Percentiles rank a stretch among this genome's conserved stretches.
phyloP scores from a whole-genome alignment of 768 basidiomycete genomes.

The Infundibulicybe gibba region DNA sequence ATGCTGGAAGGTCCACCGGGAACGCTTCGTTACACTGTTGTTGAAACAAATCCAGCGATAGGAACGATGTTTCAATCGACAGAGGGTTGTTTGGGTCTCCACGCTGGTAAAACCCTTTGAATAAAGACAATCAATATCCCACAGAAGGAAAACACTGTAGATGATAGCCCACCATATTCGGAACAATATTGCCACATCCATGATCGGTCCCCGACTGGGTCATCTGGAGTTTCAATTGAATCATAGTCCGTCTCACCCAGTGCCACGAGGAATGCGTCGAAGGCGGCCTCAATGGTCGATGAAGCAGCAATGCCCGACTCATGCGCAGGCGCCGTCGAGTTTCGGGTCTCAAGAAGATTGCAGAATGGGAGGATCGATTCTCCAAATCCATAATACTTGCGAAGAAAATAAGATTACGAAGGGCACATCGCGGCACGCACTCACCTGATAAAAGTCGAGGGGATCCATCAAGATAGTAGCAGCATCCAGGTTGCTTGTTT shows the following conservation, averaged over 20 bases:
- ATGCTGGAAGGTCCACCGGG: slow-evolving; percentile 28
- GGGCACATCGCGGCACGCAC: not conserved
- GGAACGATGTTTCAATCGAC: slow-evolving; percentile 45
- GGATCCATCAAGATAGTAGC: slow-evolving; percentile 48
- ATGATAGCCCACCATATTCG: slow-evolving; percentile 35
- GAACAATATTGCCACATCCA: slow-evolving; percentile 57
- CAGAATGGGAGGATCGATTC: slow-evolving; percentile 44
- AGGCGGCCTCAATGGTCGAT: slow-evolving; percentile 27
- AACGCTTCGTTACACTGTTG: slow-evolving; percentile 39
- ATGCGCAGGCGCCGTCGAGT: slow-evolving; percentile 30
- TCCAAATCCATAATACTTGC: slow-evolving; percentile 43
- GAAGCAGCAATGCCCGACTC: slow-evolving; percentile 34
- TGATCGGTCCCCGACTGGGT: slow-evolving; percentile 38
- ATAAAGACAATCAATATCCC: too few species aligned
- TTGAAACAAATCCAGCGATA: slow-evolving; percentile 42
- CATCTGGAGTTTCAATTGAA: slow-evolving; percentile 37
- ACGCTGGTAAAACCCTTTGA: slow-evolving; percentile 41
- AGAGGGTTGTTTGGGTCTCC: slow-evolving; percentile 40
- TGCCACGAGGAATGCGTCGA: slow-evolving; percentile 37
- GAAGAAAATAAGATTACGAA: not conserved
- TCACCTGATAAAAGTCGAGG: slow-evolving; percentile 42
- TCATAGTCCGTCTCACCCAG: slow-evolving; percentile 43
- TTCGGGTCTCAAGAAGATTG: slow-evolving; percentile 41
- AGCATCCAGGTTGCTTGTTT: slow-evolving; percentile 33
- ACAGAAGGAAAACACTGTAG: not conserved